These are phyloP conservation scores for Neofusicoccum ribis DNA, from an alignment of 2,329 filamentous ascomycete species.

Conservation along the genomic window DNA sequence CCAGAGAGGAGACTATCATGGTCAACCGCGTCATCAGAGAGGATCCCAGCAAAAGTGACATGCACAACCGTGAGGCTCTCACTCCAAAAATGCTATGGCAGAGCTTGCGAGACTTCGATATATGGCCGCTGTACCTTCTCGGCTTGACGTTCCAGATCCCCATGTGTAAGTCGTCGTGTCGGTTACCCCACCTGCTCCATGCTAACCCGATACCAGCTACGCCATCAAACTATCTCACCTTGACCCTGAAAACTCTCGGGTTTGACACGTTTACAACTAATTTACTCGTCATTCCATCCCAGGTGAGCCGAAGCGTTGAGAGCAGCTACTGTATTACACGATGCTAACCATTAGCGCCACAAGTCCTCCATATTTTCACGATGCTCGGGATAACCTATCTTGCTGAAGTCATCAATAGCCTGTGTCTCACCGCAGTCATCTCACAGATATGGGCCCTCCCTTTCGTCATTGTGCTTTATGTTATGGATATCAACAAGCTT, in stretches of 20 bases:
- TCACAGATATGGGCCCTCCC: slow-evolving; percentile 26
- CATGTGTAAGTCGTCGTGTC: neutral
- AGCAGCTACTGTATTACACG: no score
- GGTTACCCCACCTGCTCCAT: neutral
- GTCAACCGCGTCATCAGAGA: slow-evolving; percentile 30
- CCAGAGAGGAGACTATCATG: slow-evolving; percentile 27
- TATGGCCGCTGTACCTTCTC: slow-evolving; percentile 27
- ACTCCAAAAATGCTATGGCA: slow-evolving; percentile 26
- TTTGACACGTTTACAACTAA: slow-evolving; percentile 29
- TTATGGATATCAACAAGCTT: slow-evolving; percentile 36
- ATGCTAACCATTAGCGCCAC: neutral
- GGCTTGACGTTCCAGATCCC: slow-evolving; percentile 28
- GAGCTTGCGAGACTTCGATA: slow-evolving; percentile 27
- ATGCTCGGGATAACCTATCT: slow-evolving; percentile 26
- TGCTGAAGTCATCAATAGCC: slow-evolving; percentile 24
- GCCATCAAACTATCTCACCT: slow-evolving; percentile 26
- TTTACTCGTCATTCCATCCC: slow-evolving; percentile 24
- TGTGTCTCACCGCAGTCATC: slow-evolving; percentile 23
- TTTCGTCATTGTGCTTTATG: slow-evolving; percentile 25
- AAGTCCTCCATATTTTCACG: slow-evolving; percentile 23
- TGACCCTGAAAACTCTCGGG: slow-evolving; percentile 25
- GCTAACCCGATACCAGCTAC: slow-evolving; percentile 7
- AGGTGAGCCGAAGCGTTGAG: neutral
- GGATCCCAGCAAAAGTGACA: slow-evolving; percentile 27
- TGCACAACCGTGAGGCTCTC: slow-evolving; percentile 31